Evolutionary conservation across 202 grass and related monocot species (phyloP), one percentile per base, ranked within the genome.

Genomic region (Hordeum pubiflorum): DNA sequence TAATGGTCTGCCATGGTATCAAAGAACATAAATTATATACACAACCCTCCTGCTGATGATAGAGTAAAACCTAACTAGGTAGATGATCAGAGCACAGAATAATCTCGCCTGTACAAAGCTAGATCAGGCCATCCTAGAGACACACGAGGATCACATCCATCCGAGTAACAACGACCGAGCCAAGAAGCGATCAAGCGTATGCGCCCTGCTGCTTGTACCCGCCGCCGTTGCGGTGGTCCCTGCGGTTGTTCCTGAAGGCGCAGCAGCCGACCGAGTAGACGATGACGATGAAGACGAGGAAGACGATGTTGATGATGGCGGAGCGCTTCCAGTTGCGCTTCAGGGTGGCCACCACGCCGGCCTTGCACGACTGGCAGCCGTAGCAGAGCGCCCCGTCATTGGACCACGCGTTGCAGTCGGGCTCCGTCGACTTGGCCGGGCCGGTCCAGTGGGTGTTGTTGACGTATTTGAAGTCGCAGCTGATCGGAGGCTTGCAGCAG

Each of bases 191-290:
- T 86, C 91, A 93, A 3, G 90, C 71, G 75, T 91, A 76, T 3
- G 82, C 82, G 23, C 86, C 81, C 81, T 94, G 93, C 90, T 93
- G 91, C 89, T 80, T 73, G 44, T 80, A 93, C 7, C 84, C 92
- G 22, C 80, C 27, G 2, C n/a, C 20, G 20, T 75, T 70, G 10
- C 32, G 38, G 44, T 95, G 86, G 58, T 95, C 96, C 24, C 80
- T 54, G 73, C 90, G 89, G 86, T 85, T 99, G 77, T 99, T 99
- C 82, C 96, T 86, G 83, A 99, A 93, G 0, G 96, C 96, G 26
- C 96, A 99, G 87, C 96, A 96, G 15, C 92, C 96, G 38, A 99
- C 23, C 10, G 92, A 99, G 85, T 99, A 99, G 81, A 99, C 96
- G 15, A 99, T 85, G 71, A 96, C n/a, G 69, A 99, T 88, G 92